Conservation (phyloP, 2,329 filamentous ascomycete genomes). For the Pyrenochaeta sp. region DNA sequence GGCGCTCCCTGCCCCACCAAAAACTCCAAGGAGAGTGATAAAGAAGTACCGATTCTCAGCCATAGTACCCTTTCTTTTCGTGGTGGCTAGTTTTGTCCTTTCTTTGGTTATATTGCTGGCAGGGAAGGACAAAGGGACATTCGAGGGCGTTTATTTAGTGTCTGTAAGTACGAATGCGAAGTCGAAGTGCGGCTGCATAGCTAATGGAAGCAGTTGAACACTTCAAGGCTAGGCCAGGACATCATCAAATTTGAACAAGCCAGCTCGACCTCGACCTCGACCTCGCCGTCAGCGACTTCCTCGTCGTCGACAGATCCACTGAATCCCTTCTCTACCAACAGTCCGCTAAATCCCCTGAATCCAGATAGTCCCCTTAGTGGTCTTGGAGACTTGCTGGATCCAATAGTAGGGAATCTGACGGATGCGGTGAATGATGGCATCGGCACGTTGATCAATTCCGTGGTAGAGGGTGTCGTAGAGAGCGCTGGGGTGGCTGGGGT, state of each 20-base stretch:
- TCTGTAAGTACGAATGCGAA: slow-evolving; percentile 16
- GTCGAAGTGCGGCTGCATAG: not conserved
- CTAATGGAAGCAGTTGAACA: slow-evolving; percentile 23
- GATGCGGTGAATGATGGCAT: slow-evolving; percentile 17
- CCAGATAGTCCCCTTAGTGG: slow-evolving; percentile 6
- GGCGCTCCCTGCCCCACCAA: slow-evolving; percentile 24
- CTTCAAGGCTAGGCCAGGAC: slow-evolving; percentile 21
- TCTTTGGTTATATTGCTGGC: slow-evolving; percentile 25
- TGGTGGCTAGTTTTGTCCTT: slow-evolving; percentile 21
- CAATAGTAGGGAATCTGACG: slow-evolving; percentile 15
- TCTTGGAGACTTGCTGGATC: slow-evolving; percentile 6
- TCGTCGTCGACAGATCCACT: too few relatives aligned
- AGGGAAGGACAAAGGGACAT: slow-evolving; percentile 13
- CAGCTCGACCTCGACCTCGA: slow-evolving; percentile 4
- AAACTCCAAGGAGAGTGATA: slow-evolving; percentile 26
- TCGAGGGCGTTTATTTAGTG: slow-evolving; percentile 26
- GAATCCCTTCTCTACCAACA: too few relatives aligned
- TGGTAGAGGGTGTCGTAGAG: slow-evolving; percentile 12
- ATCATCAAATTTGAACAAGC: slow-evolving; percentile 23
- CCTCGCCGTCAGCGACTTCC: too few relatives aligned
- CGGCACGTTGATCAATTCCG: slow-evolving; percentile 12
- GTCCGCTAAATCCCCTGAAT: too few relatives aligned
- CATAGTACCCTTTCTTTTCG: slow-evolving; percentile 16
- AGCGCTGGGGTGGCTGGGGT: slow-evolving; percentile 12
- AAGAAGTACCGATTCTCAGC: slow-evolving; percentile 30